Base-by-base conservation (phyloP, 2,329 filamentous ascomycete species). In the Colletotrichum filicis region DNA sequence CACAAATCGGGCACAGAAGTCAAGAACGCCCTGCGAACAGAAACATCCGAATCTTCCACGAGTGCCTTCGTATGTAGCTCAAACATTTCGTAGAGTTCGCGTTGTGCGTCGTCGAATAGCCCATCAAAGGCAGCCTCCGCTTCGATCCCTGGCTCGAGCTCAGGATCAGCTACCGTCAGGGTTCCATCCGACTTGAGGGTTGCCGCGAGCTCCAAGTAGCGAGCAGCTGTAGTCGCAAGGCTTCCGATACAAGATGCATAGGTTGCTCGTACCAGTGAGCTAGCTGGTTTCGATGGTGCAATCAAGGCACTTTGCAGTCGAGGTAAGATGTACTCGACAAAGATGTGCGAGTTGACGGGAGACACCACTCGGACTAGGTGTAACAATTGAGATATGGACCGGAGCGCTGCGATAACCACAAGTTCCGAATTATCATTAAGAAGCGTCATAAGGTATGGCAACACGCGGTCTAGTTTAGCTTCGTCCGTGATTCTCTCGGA, bases 211-310 rank as follows among this genome's bases (percentile, higher is more conserved):
- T 98, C 95, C 6, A 98, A 87, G 77, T 98, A 98, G 28, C 92
- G 90, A 30, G 93, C 91, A 0, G 97, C 95, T 4, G 95, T 97
- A 19, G 92, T 93, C 5, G 97, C 96, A 52, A 99, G 87, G 58
- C 93, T 97, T 3, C 96, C 95, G 28, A 99, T 88, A 79, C 95
- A 98, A 5, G 95, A 95, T 11, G 97, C 97, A 82, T 98, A 98
- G 0, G 95, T 97, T 60, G 95, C 95, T 71, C 97, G 90, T 14
- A 98, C 93, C 24, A 97, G 82, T 0, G 94, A 84, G 66, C 89
- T 93, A 1, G 92, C 89, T 32, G 89, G 87, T 37, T 82, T 82
- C 5, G 82, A 83, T 49, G 84, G 83, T 12, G 85, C 85, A 2
- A 86, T 82, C 52, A 91, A 77, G 16, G 87, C 86, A 11, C 86